Conservation (phyloP, 1,284 basidiomycete species). For the Cronartium quercuum region DNA sequence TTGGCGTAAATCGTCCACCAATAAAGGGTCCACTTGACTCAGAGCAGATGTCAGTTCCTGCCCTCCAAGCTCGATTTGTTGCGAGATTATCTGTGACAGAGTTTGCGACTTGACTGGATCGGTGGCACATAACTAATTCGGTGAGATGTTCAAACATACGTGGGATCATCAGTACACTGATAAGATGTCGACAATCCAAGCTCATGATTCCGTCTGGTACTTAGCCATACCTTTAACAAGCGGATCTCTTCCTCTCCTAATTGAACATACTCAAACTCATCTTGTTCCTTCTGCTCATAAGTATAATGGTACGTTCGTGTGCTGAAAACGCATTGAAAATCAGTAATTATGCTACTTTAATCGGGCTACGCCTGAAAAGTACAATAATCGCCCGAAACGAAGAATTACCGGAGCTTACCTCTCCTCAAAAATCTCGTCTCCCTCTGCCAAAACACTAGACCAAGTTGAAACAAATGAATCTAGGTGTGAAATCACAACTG, state of each 20-base stretch:
- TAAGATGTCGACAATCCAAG: background rate
- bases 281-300: constrained; percentile 18
- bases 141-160: background rate
- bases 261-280: constrained; percentile 19
- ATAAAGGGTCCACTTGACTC: constrained; percentile 14
- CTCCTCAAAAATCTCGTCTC: constrained; percentile 23
- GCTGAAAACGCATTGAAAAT: background rate
- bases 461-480: constrained; percentile 26
- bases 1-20: constrained; percentile 22
- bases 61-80: constrained; percentile 17
- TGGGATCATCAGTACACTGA: background rate
- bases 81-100: constrained; percentile 14
- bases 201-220: no score
- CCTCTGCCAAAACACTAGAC: constrained; percentile 24
- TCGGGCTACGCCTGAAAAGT: background rate
- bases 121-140: background rate
- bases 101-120: constrained; percentile 25
- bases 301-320: constrained; percentile 27
- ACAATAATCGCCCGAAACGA: background rate
- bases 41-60: constrained; percentile 11
- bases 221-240: constrained; percentile 4
- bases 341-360: background rate
- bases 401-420: background rate
- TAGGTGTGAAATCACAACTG: constrained; percentile 11
- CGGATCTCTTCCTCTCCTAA: constrained; percentile 11